Base-by-base conservation (phyloP, 805 yeast genomes). In the Candida taoyuanica region DNA sequence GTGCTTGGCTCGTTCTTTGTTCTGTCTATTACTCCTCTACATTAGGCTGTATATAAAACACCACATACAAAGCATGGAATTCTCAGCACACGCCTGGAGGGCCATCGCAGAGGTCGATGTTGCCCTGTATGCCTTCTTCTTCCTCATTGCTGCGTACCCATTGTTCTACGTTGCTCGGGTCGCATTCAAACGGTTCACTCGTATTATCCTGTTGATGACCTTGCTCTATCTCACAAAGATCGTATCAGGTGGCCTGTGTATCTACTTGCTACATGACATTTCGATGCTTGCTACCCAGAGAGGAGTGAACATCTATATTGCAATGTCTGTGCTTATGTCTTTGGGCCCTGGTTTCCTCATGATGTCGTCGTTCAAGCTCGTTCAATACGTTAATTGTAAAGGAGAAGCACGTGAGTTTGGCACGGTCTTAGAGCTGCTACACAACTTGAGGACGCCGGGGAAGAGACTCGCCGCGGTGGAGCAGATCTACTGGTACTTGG, bases 271-370 rank as follows among this genome's bases (percentile, higher is more conserved):
- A 6, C 5, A n/a, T 9, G n/a, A 39, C 19, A 5, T 28, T n/a
- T 14, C 27, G 16, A 20, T 24, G 17, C 14, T 32, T 5, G 13
- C 14, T 16, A 19, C 17, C 14, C 19, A 14, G 19, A 19, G 15
- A 12, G 33, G 34, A 11, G 13, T 33, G 12, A 33, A 38, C 24
- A 11, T 39, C 18, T 25, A 28, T 17, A 33, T 39, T 27, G 42
- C 38, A 11, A 28, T 32, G 7, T 12, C 35, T 13, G 42, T 34
- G 4, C 24, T 39, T 5, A 29, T 25, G 7, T 17, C 27, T 5
- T 13, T 34, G 5, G 18, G 34, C 3, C 38, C 35, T 9, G 38
- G 38, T 15, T 27, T 33, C 17, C 19, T 39, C 8, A 29, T 39
- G 32, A 30, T 30, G 32, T 5, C 17, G 5, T 20, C 35, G 7